A percentile compares a stretch with the other conserved stretches of the same genome.
Evolutionary conservation across 257 asterid genomes (phyloP).

Genomic region (Orobanche coerulescens): DNA sequence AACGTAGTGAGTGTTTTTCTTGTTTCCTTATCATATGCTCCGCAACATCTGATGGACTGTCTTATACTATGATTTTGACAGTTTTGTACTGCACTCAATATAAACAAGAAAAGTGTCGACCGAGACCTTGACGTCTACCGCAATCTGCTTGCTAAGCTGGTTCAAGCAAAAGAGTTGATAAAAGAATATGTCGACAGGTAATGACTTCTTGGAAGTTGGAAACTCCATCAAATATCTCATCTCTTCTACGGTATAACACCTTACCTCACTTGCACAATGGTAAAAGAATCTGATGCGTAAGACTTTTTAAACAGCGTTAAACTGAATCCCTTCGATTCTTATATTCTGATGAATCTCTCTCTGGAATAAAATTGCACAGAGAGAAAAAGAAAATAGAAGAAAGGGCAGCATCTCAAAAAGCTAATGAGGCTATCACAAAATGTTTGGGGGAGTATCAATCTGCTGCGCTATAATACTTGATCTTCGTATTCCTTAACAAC

Average conservation of each 20-base stretch:
- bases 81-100: constrained; percentile 87
- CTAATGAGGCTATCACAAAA: constrained; percentile 70
- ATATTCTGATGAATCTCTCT: not conserved
- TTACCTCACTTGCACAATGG: too few relatives aligned
- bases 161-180: constrained; percentile 91
- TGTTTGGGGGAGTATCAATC: constrained; percentile 40
- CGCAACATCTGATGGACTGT: not conserved
- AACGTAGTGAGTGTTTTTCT: not conserved
- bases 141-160: constrained; percentile 90
- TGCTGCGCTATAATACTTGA: constrained; percentile 24
- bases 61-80: constrained; percentile 28
- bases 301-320: too few relatives aligned
- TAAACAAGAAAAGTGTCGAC: constrained; percentile 83
- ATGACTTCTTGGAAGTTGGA: constrained; percentile 21
- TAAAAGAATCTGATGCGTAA: too few relatives aligned
- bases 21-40: not conserved
- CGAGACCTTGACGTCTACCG: constrained; percentile 97
- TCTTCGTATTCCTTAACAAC: constrained; percentile 14
- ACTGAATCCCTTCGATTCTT: not conserved
- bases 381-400: constrained; percentile 89
- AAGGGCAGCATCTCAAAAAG: constrained; percentile 66
- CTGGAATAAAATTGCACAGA: too few relatives aligned
- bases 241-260: too few relatives aligned
- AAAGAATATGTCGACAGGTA: constrained; percentile 90
- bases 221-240: too few relatives aligned